phyloP scores from a whole-genome alignment of 2,329 filamentous ascomycete species.

The Sclerotinia borealis region DNA sequence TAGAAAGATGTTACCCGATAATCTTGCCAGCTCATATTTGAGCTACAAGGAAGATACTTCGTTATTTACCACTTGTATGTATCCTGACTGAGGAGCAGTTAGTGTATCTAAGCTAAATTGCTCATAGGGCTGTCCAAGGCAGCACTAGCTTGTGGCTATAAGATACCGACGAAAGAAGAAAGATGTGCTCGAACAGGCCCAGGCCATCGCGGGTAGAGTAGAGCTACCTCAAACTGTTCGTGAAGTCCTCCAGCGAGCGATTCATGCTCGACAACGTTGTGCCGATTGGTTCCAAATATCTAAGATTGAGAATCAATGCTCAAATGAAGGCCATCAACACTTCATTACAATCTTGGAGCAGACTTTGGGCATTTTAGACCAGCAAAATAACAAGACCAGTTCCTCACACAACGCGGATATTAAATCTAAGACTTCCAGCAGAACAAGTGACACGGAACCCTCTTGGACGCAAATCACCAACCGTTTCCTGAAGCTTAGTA shows the following conservation, averaged over 20 bases:
- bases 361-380: background rate
- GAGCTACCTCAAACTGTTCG: background rate
- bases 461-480: background rate
- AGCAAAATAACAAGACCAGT: constrained; percentile 3
- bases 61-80: background rate
- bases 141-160: background rate
- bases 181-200: background rate
- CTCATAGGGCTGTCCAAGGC: background rate
- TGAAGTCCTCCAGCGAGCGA: background rate
- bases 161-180: background rate
- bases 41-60: background rate
- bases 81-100: background rate
- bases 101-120: background rate
- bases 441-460: background rate
- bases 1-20: background rate
- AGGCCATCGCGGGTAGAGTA: background rate
- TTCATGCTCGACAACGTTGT: background rate
- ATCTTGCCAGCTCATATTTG: background rate
- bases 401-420: background rate
- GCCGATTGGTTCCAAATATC: background rate
- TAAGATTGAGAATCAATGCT: background rate
- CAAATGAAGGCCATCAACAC: background rate
- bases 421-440: background rate
- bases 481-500: background rate
- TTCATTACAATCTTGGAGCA: background rate